Evolutionary conservation across 768 basidiomycete species (phyloP).

Genomic region (Hydnum rufescens): DNA sequence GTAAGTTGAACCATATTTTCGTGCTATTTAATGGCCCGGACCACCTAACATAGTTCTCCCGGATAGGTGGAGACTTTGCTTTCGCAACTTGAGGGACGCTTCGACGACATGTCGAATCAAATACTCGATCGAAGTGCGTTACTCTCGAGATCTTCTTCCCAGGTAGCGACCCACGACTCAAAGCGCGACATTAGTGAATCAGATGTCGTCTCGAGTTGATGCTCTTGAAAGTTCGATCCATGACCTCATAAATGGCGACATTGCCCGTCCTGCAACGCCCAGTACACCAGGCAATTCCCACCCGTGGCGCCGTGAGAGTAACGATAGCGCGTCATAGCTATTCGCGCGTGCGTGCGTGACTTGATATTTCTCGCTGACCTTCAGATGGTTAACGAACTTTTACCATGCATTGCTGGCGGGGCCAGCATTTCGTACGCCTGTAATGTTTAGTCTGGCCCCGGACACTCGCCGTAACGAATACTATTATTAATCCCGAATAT

Average conservation of each 20-base stretch:
- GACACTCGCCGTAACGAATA: no score
- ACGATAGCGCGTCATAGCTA: no score
- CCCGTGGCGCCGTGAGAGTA: no score
- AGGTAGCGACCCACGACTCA: slow-evolving; percentile 1
- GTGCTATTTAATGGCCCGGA: neutral
- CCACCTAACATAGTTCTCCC: neutral
- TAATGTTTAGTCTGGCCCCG: no score
- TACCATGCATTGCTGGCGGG: no score
- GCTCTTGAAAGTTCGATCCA: slow-evolving; percentile 77
- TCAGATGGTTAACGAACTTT: no score
- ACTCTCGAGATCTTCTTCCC: slow-evolving; percentile 9
- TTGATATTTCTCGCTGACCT: no score
- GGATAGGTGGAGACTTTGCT: slow-evolving; percentile 68
- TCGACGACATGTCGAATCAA: slow-evolving; percentile 83
- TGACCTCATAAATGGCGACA: slow-evolving; percentile 55
- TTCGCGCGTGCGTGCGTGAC: no score
- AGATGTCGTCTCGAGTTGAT: slow-evolving; percentile 86
- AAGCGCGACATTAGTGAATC: slow-evolving; percentile 41
- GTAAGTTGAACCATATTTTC: slow-evolving; percentile 27
- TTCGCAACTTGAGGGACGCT: slow-evolving; percentile 73
- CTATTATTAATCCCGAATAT: no score
- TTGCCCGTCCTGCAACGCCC: neutral
- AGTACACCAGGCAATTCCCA: neutral
- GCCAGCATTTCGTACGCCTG: no score
- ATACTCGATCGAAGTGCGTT: slow-evolving; percentile 63